Evolutionary conservation across 768 basidiomycete species (phyloP).

Genomic region (Psilocybe cubensis): DNA sequence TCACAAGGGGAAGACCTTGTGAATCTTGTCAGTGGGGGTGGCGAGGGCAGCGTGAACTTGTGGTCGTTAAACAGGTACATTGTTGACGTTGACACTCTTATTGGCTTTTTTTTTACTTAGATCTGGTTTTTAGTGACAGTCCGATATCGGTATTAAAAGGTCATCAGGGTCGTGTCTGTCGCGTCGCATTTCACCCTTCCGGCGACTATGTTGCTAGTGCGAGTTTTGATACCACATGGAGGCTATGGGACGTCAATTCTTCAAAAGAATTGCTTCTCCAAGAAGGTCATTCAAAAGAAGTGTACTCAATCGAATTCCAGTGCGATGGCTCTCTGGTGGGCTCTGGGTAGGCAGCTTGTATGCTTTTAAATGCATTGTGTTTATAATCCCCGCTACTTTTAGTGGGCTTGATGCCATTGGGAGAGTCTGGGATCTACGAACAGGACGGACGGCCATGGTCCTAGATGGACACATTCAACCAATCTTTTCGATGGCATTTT

Average conservation of each 20-base stretch:
- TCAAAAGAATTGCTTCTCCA: conserved; percentile 85
- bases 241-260: conserved; percentile 91
- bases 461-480: conserved; percentile 96
- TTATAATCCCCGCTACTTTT: conserved; percentile 7
- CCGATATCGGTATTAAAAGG: conserved; percentile 88
- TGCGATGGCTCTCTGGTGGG: conserved; percentile 91
- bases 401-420: conserved; percentile 97
- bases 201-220: conserved; percentile 94
- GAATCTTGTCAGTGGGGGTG: conserved; percentile 91
- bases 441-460: conserved; percentile 96
- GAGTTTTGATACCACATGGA: conserved; percentile 97
- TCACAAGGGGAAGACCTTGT: conserved; percentile 62
- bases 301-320: conserved; percentile 96
- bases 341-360: conserved; percentile 72
- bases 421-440: conserved; percentile 95
- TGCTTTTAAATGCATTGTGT: neutral
- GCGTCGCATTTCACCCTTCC: conserved; percentile 96
- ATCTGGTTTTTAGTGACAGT: conserved; percentile 59
- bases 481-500: conserved; percentile 90
- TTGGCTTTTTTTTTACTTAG: neutral
- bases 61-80: conserved; percentile 87
- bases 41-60: conserved; percentile 82
- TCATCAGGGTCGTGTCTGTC: conserved; percentile 88
- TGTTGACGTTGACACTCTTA: neutral
- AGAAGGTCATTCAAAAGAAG: conserved; percentile 97